phyloP scores from a whole-genome alignment of 2,329 filamentous ascomycete species.

The Trichoderma koningii region DNA sequence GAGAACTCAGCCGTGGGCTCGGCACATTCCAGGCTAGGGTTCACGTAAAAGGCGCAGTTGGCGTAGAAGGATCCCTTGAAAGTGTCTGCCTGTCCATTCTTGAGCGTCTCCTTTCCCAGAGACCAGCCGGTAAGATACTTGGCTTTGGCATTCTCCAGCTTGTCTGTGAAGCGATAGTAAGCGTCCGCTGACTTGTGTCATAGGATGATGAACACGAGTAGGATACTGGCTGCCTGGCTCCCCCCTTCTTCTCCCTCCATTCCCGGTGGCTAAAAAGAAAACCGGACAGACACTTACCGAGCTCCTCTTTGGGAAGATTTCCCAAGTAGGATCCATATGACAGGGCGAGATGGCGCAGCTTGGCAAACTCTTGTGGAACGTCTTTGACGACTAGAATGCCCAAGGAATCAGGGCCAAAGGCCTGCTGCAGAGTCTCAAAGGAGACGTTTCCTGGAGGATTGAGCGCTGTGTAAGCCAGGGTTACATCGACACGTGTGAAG shows the following conservation, averaged over 20 bases:
- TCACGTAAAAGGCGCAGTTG: conserved; percentile 77
- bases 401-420: conserved; percentile 86
- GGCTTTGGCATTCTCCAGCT: conserved; percentile 60
- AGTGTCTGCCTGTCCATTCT: conserved; percentile 75
- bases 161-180: conserved; percentile 42
- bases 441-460: conserved; percentile 60
- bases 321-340: conserved; percentile 89
- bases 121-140: conserved; percentile 77
- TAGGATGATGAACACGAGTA: neutral
- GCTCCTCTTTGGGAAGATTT: conserved; percentile 69
- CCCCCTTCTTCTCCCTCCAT: neutral
- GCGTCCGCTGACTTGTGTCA: neutral
- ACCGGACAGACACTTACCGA: conserved; percentile 56
- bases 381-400: conserved; percentile 94
- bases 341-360: conserved; percentile 72
- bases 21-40: conserved; percentile 62
- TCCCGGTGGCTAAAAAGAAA: neutral
- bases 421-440: conserved; percentile 69
- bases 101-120: conserved; percentile 77
- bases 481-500: neutral
- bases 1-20: conserved; percentile 61
- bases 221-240: neutral
- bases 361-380: conserved; percentile 69
- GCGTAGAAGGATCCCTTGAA: conserved; percentile 84
- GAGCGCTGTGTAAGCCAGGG: conserved; percentile 7